Evolutionary conservation across 2,329 filamentous ascomycete genomes (phyloP), one percentile per base, ranked within the genome.

Genomic region (Claviceps sorghi): DNA sequence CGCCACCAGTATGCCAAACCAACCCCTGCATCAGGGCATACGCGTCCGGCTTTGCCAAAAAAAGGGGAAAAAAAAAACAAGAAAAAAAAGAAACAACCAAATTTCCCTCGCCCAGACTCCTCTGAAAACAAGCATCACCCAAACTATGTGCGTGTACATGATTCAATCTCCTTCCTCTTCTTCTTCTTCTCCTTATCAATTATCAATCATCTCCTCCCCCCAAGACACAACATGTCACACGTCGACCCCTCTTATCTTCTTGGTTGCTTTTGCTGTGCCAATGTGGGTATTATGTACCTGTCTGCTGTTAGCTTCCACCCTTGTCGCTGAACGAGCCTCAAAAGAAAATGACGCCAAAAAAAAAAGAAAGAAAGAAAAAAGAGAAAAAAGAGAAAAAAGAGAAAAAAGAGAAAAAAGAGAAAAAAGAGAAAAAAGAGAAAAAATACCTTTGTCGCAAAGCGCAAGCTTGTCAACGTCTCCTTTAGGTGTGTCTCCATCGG

Each of bases 381-480:
- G 9, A 26, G 3, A n/a, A 8, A 10, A 44, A 30, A 30, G n/a
- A 7, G 8, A 26, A 11, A 13, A 13, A 43, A 26, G 9, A 26
- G 3, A 7, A 17, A 26, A 11, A 13, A 6, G 22, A 26, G n/a
- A 26, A 3, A 30, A 3, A 17, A 26, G n/a, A 7, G 8, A 26
- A 11, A 13, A 13, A 43, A 26, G 9, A 26, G 3, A n/a, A 8
- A 10, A 44, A 30, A 30, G n/a, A n/a, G n/a, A 45, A 47, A 52
- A 63, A 72, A 64, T 68, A 89, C 89, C 78, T 95, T 97, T 36
- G 88, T 94, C 17, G 93, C 93, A 68, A 98, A 98, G 62, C 93
- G 85, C 67, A 98, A 75, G 74, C 89, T 96, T 45, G 90, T 95
- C 65, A 96, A 74, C 3, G 90, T 96, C 74, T 98, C 93, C 62